These are phyloP conservation scores for Gelatoporia subvermispora DNA, from an alignment of 768 basidiomycete genomes.

Conservation along the genomic window DNA sequence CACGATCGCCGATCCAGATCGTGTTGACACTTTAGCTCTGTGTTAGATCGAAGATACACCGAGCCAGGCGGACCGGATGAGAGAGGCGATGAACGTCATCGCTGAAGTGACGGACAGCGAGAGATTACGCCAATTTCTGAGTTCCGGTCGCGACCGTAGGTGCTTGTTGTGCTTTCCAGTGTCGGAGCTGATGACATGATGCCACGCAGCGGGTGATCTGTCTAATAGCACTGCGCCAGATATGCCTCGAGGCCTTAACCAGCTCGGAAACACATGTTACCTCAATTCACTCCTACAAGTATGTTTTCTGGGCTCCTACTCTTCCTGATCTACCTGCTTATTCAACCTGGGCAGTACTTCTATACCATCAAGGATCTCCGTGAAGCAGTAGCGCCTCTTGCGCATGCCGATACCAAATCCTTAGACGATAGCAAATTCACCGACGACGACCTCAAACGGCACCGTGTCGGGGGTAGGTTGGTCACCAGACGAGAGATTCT, in stretches of 20 bases:
- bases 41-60: constrained; percentile 68
- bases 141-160: constrained; percentile 74
- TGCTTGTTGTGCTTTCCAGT: constrained; percentile 12
- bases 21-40: not conserved
- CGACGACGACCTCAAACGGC: constrained; percentile 76
- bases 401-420: constrained; percentile 46
- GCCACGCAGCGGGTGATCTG: constrained; percentile 58
- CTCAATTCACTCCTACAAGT: constrained; percentile 77
- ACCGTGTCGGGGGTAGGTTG: constrained; percentile 83
- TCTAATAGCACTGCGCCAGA: constrained; percentile 49
- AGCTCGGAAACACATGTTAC: constrained; percentile 87
- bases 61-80: constrained; percentile 61
- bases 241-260: constrained; percentile 81
- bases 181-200: not conserved
- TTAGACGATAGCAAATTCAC: constrained; percentile 66
- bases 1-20: constrained; percentile 4
- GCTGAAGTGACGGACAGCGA: constrained; percentile 70
- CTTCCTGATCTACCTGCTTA: not conserved
- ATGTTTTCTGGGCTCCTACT: constrained; percentile 1
- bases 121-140: constrained; percentile 60
- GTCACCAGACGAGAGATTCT: constrained; percentile 78
- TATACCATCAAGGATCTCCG: constrained; percentile 92
- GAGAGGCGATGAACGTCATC: constrained; percentile 67
- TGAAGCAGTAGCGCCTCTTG: constrained; percentile 62
- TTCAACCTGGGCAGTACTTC: constrained; percentile 60